phyloP scores from a whole-genome alignment of 805 yeast species.

The Wickerhamomyces rabaulensis region DNA sequence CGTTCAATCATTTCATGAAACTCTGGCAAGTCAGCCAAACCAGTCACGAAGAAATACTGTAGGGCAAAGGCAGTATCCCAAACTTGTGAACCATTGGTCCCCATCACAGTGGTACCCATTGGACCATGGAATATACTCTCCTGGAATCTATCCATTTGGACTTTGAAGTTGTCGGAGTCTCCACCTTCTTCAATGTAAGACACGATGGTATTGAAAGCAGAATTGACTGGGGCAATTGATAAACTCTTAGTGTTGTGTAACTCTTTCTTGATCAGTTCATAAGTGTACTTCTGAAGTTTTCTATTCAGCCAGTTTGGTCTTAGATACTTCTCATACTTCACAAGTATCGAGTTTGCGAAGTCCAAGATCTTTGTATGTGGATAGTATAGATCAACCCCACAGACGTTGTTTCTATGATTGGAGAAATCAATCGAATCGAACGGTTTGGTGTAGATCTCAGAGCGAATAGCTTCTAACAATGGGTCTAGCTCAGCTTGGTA shows the following conservation, averaged over 20 bases:
- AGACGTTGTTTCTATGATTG: conserved; percentile 72
- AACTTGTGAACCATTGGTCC: conserved; percentile 95
- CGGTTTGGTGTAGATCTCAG: conserved; percentile 69
- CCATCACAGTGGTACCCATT: conserved; percentile 89
- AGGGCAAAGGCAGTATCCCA: conserved; percentile 95
- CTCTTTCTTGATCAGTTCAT: conserved; percentile 68
- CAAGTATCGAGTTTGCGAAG: conserved; percentile 52
- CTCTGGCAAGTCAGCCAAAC: conserved; percentile 64
- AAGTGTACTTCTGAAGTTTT: conserved; percentile 45
- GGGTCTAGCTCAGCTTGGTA: conserved; percentile 58
- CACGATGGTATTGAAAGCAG: conserved; percentile 76
- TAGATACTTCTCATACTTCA: conserved; percentile 60
- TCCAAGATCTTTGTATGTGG: conserved; percentile 78
- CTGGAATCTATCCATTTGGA: conserved; percentile 53
- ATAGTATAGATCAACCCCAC: conserved; percentile 89
- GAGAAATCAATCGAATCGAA: conserved; percentile 65
- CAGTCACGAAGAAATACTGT: conserved; percentile 77
- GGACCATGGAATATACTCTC: conserved; percentile 83
- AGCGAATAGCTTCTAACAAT: conserved; percentile 58
- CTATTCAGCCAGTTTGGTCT: conserved; percentile 72
- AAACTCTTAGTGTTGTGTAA: conserved; percentile 70
- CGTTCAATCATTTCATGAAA: conserved; percentile 57
- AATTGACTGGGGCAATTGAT: conserved; percentile 91
- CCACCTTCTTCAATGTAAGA: conserved; percentile 65
- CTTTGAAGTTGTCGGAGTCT: conserved; percentile 54